phyloP scores from a whole-genome alignment of 2,329 filamentous ascomycete species.

The Colletotrichum orchidophilum region DNA sequence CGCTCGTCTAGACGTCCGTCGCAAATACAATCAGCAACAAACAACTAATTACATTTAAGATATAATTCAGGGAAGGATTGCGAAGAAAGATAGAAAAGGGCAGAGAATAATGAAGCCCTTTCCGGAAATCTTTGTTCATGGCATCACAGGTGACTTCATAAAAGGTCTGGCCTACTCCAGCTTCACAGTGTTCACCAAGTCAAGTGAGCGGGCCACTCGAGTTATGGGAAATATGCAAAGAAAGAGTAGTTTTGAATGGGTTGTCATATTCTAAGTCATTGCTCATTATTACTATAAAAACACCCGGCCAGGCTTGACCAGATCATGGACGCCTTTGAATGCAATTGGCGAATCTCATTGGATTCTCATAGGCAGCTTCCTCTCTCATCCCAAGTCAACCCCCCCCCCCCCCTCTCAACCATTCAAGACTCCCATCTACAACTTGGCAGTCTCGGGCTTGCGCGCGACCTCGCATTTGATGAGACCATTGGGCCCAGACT shows the following conservation, averaged over 20 bases:
- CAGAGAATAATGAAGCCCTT: neutral
- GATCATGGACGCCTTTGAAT: conserved; percentile 25
- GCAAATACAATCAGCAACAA: too few species aligned
- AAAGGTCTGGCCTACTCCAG: neutral
- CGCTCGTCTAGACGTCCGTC: too few species aligned
- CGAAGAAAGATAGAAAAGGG: too few species aligned
- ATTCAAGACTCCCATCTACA: neutral
- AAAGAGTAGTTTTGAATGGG: neutral
- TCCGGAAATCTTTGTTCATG: neutral
- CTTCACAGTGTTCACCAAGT: too few species aligned
- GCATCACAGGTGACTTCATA: neutral
- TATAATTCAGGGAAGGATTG: too few species aligned
- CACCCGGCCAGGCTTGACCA: neutral
- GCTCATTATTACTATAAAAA: conserved; percentile 28
- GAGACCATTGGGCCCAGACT: conserved; percentile 91
- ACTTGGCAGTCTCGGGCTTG: conserved; percentile 34
- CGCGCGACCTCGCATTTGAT: conserved; percentile 92
- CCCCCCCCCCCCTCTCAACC: neutral
- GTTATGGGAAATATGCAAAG: neutral
- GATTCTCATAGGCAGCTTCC: neutral
- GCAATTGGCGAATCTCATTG: neutral
- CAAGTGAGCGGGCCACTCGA: neutral
- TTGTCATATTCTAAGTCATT: conserved; percentile 20
- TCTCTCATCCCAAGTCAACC: neutral
- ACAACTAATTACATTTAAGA: too few species aligned